Evolutionary conservation across 2,329 filamentous ascomycete genomes (phyloP), one percentile per base, ranked within the genome.

Genomic region (Scedosporium aurantiacum): DNA sequence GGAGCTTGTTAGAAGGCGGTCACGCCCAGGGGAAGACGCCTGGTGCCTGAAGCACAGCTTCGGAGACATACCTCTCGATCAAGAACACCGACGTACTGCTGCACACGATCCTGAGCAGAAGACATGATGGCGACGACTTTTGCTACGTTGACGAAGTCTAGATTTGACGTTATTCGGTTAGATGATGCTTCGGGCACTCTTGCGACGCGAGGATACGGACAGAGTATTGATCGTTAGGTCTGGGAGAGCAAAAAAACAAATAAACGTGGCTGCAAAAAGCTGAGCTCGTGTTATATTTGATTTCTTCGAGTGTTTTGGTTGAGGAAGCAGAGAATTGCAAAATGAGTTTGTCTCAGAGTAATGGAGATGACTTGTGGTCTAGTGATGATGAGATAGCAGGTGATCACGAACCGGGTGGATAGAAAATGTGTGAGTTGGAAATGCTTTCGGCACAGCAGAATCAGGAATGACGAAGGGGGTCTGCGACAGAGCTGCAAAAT

Each of bases 11-110:
- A 58, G 57, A 41, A 43, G 6, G n/a, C 32, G 21, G 23, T 18
- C 16, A 50, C 18, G 28, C 52, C 40, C 47, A 64, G 28, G 62
- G 58, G 55, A 58, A 60, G 25, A 43, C 50, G 40, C 58, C 16
- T 41, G 58, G 55, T 16, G 18, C 25, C 57, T 41, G 16, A 43
- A 23, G 27, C 23, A 60, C 18, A 23, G 41, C 57, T 18, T 57
- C 6, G 58, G 27, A 28, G 61, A 78, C 84, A 67, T 77, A 92
- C 89, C 86, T 91, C 89, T 72, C 86, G 87, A 78, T 95, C 90
- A 77, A 95, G 86, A 78, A 87, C 82, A 69, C 83, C 82, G 72
- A 94, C 81, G 71, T 90, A 87, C 70, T 88, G 81, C 75, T 91
- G 87, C 67, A 87, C 84, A 75, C 86, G 86, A 70, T 91, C 88